phyloP scores from a whole-genome alignment of 2,329 filamentous ascomycete species.

The Diaporthe velutina region DNA sequence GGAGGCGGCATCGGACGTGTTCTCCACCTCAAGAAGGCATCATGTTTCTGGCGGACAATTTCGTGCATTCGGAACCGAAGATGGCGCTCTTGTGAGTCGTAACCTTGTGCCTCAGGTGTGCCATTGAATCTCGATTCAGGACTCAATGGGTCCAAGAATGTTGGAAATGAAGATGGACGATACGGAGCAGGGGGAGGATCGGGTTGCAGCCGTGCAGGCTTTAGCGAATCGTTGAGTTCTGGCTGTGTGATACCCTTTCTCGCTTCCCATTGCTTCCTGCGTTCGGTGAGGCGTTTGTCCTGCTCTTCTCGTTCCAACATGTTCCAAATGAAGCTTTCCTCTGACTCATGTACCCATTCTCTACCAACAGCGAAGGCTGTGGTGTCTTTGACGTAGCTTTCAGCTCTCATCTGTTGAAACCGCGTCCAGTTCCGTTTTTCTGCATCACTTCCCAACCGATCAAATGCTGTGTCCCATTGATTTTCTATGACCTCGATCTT shows the following conservation, averaged over 20 bases:
- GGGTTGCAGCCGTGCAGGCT: not conserved
- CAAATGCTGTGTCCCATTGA: not conserved
- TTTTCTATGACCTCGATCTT: not conserved
- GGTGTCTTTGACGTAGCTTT: not conserved
- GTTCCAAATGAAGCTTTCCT: not conserved
- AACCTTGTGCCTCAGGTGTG: not conserved
- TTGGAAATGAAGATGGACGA: too few relatives aligned
- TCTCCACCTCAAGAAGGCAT: not conserved
- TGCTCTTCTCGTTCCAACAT: not conserved
- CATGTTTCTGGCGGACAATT: not conserved
- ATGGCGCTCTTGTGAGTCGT: not conserved
- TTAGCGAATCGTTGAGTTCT: not conserved
- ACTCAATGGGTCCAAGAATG: not conserved
- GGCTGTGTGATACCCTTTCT: not conserved
- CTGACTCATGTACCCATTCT: not conserved
- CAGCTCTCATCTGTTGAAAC: not conserved
- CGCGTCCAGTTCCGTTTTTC: not conserved
- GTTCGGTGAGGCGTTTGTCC: not conserved
- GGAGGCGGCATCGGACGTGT: not conserved
- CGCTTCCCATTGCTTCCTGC: not conserved
- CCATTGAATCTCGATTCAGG: not conserved
- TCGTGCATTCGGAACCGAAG: not conserved
- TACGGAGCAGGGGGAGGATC: not conserved
- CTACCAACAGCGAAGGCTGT: not conserved
- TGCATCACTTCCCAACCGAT: not conserved